Evolutionary conservation across 2,329 filamentous ascomycete genomes (phyloP).

Genomic region (Dactylellina drechsleri): DNA sequence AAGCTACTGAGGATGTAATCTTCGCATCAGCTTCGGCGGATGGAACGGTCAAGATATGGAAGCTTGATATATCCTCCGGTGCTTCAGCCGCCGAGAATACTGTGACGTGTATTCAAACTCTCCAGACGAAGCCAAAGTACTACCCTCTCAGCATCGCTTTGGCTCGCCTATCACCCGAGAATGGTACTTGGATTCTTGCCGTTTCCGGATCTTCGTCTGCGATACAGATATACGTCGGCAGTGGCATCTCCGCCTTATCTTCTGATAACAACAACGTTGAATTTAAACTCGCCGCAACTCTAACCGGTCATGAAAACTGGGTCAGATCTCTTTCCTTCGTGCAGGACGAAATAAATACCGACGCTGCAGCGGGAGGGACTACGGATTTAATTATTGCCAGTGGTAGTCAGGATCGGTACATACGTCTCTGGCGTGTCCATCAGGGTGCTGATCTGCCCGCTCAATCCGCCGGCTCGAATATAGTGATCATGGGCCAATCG

Average conservation of each 20-base stretch:
- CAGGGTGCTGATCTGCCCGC: conserved; percentile 72
- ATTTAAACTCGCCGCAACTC: conserved; percentile 78
- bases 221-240: conserved; percentile 76
- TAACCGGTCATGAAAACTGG: conserved; percentile 94
- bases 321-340: conserved; percentile 85
- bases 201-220: conserved; percentile 83
- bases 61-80: conserved; percentile 63
- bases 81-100: conserved; percentile 33
- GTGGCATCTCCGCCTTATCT: conserved; percentile 63
- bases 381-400: conserved; percentile 83
- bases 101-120: conserved; percentile 72
- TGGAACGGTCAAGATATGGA: conserved; percentile 75
- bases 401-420: conserved; percentile 96
- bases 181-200: conserved; percentile 73
- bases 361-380: conserved; percentile 61
- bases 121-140: conserved; percentile 78
- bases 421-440: conserved; percentile 89
- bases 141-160: conserved; percentile 83
- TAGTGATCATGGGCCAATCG: conserved; percentile 64
- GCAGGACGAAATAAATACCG: conserved; percentile 67
- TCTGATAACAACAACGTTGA: conserved; percentile 61
- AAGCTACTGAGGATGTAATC: conserved; percentile 56
- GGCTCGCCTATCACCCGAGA: conserved; percentile 65
- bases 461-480: conserved; percentile 68
- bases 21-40: conserved; percentile 73